Percentiles rank a stretch among this genome's conserved stretches.
phyloP scores from a whole-genome alignment of 148 eudicot species.

The Diospyros lotus region DNA sequence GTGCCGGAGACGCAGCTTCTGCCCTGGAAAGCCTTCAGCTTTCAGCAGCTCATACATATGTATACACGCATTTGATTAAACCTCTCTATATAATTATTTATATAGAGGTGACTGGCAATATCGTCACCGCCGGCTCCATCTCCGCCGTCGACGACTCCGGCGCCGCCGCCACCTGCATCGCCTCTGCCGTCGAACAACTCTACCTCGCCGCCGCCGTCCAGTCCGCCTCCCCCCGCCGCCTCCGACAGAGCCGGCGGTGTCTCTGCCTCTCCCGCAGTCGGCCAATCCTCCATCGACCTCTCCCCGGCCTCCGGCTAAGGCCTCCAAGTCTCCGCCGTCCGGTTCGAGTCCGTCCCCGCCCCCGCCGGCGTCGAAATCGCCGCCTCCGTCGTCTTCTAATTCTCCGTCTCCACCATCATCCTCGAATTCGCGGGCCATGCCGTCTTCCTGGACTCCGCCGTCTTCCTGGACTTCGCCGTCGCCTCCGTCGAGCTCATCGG shows the following conservation, averaged over 20 bases:
- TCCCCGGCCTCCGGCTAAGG: no score
- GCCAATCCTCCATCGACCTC: no score
- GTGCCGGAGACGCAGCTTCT: no score
- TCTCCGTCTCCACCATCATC: conserved; percentile 24
- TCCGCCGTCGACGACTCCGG: conserved; percentile 18
- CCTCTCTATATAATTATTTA: neutral
- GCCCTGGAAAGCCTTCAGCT: no score
- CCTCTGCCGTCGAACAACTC: conserved; percentile 26
- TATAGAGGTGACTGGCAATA: conserved; percentile 12
- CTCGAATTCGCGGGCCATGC: conserved; percentile 22
- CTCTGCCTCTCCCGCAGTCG: conserved; percentile 23
- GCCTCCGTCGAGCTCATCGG: conserved; percentile 24
- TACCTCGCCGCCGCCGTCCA: conserved; percentile 16
- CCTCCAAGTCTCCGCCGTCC: neutral
- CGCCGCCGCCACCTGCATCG: conserved; percentile 33
- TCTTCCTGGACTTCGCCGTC: conserved; percentile 22
- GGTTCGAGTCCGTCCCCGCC: conserved; percentile 31
- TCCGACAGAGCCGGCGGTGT: conserved; percentile 20
- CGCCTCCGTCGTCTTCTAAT: conserved; percentile 16
- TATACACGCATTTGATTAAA: no score
- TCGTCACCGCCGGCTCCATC: conserved; percentile 27
- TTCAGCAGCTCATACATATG: no score
- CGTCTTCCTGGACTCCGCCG: neutral
- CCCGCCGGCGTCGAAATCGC: conserved; percentile 13
- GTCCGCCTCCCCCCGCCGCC: conserved; percentile 34